Evolutionary conservation across 768 basidiomycete species (phyloP), one percentile per base, ranked within the genome.

Genomic region (Pseudohyphozyma bogoriensis): DNA sequence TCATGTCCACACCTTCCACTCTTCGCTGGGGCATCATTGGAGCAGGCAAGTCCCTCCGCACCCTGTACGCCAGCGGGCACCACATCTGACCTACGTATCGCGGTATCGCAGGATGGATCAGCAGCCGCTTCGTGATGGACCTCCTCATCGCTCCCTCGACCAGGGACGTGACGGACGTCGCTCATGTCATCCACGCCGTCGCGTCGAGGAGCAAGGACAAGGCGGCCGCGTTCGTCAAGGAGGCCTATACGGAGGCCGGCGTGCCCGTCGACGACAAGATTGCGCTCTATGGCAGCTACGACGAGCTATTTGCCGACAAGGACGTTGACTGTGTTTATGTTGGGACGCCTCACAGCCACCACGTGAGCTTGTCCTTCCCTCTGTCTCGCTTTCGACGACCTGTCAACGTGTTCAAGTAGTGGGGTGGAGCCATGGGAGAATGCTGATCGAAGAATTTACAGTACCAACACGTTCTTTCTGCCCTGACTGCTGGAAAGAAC

Each of bases 321-420:
- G 68, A 71, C 51, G 69, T 74, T 46, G 65, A 74, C 53, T 68
- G 67, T 45, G 63, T 74, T 29, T 75, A 75, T 68, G 55, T 75
- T 47, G 74, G 71, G 6, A 73, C 74, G 9, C 69, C 71, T 31
- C 71, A 75, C 54, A 62, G 67, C 7, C 64, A 62, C 28, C 74
- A 75, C 61, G n/a, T n/a, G n/a, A n/a, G n/a, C n/a, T n/a, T n/a
- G n/a, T n/a, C n/a, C n/a, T 75, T 70, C 55, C 62, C 63, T 8
- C 22, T 44, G 15, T 5, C 22, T 44, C 42, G 22, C 22, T n/a
- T n/a, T 4, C 13, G 4, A 24, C 42, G 3, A 20, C 22, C 20
- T n/a, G 4, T 44, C 42, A 12, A 18, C 42, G 37, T 10, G 11
- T 39, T 39, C 26, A 20, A 7, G 10, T 39, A 10, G 10, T 20